These are phyloP conservation scores for Malus sieversii DNA, from an alignment of 306 rosid genomes.

Conservation along the genomic window DNA sequence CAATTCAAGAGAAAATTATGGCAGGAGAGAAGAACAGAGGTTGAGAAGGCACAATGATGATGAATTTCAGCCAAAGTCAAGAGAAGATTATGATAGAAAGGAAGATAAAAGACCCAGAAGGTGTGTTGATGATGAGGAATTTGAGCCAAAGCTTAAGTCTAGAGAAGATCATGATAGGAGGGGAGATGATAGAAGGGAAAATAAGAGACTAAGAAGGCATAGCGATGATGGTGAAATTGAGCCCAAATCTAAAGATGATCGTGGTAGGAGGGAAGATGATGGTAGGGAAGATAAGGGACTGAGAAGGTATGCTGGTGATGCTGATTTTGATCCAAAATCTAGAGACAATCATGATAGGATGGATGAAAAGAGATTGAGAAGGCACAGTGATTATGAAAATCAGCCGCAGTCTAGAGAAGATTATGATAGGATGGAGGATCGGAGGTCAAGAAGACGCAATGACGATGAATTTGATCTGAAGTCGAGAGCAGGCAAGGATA, in stretches of 20 bases:
- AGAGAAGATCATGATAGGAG: slow-evolving; percentile 31
- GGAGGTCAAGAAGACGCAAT: slow-evolving; percentile 22
- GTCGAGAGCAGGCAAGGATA: slow-evolving; percentile 18
- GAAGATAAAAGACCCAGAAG: slow-evolving; percentile 43
- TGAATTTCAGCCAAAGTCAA: slow-evolving; percentile 28
- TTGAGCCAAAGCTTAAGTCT: slow-evolving; percentile 31
- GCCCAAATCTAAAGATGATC: slow-evolving; percentile 46
- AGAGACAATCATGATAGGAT: slow-evolving; percentile 42
- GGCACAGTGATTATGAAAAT: slow-evolving; percentile 23
- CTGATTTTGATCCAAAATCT: slow-evolving; percentile 38
- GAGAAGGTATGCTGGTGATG: slow-evolving; percentile 18
- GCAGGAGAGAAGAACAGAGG: slow-evolving; percentile 40
- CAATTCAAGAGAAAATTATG: slow-evolving; percentile 25
- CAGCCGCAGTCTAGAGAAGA: slow-evolving; percentile 45
- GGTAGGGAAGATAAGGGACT: slow-evolving; percentile 36
- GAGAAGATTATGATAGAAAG: slow-evolving; percentile 39
- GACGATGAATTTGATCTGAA: slow-evolving; percentile 7
- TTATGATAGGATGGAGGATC: slow-evolving; percentile 42
- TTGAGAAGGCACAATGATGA: slow-evolving; percentile 27
- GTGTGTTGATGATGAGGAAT: slow-evolving; percentile 22
- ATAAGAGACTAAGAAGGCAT: slow-evolving; percentile 31
- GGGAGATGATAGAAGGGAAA: slow-evolving; percentile 35
- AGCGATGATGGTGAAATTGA: slow-evolving; percentile 29
- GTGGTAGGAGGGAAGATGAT: slow-evolving; percentile 31
- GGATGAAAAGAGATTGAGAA: slow-evolving; percentile 41